Evolutionary conservation across 169 alveolate species (phyloP), one percentile per base, ranked within the genome.

Genomic region (Eimeria maxima): DNA sequence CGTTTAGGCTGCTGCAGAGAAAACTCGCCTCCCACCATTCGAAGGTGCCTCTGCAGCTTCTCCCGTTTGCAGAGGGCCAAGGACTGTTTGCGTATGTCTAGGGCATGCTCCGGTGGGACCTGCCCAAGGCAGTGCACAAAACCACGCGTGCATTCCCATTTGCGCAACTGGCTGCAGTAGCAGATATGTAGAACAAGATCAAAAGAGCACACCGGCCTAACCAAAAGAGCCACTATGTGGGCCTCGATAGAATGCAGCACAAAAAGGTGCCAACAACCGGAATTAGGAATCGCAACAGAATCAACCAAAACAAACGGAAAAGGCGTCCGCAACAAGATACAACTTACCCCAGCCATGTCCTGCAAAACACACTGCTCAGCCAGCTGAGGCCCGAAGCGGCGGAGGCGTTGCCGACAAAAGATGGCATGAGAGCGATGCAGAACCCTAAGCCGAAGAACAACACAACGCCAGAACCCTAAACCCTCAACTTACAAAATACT

Each of bases 341-440:
- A 47, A 14, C 81, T 87, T 87, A 87, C 93, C 57, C 93, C 60
- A 1, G 74, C 81, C 81, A 60, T 87, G 50, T 87, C 93, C 63
- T 47, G 60, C 44, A 87, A 24, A n/a, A 87, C 93, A 55, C 93
- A 87, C 71, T 87, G 81, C 65, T 87, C 93, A 47, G 93, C 81
- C 44, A 20, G 7, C 7, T 63, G 65, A 16, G 81, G 93, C 83
- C 22, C 81, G 27, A 87, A 27, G 20, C 81, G 78, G 47, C 93
- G 55, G 24, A 60, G 42, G 65, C 93, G 93, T 67, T 87, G 93
- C 78, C 93, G 93, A 22, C 93, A 87, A 20, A 63, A 87, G 60
- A 87, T 24, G 42, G 93, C 93, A 47, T 63, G 81, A 38, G 78
- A 57, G 27, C 93, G 93, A 63, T 87, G 93, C 47, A 63, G 93